Percentiles rank a stretch among this genome's conserved stretches.
Evolutionary conservation across 192 early-diverging fungal species (phyloP).

Genomic region (Linnemannia exigua): DNA sequence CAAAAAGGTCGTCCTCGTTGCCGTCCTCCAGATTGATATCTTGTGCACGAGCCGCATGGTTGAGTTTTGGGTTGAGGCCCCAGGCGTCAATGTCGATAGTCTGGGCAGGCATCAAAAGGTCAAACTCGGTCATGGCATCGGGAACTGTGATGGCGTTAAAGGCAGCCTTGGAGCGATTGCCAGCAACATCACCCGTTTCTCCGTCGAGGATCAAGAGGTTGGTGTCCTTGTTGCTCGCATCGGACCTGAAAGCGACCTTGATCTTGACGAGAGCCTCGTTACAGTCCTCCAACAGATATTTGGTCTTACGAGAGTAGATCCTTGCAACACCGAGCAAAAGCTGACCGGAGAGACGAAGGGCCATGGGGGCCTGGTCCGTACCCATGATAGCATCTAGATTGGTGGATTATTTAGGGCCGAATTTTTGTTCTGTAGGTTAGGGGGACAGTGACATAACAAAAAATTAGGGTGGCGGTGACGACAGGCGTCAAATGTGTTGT

Average conservation of each 20-base stretch:
- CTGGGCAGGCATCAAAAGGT: conserved; percentile 86
- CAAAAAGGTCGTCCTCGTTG: conserved; percentile 23
- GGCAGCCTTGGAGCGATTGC: conserved; percentile 75
- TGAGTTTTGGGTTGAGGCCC: conserved; percentile 47
- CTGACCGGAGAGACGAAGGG: conserved; percentile 96
- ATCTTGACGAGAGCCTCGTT: conserved; percentile 96
- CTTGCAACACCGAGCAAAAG: conserved; percentile 94
- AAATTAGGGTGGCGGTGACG: neutral
- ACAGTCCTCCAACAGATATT: conserved; percentile 97
- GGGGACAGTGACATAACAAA: neutral
- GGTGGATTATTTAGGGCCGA: conserved; percentile 2
- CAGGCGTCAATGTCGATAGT: conserved; percentile 45
- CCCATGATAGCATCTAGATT: conserved; percentile 83
- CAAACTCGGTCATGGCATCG: conserved; percentile 91
- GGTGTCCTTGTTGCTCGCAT: conserved; percentile 80
- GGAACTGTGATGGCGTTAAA: conserved; percentile 90
- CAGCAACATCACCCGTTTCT: conserved; percentile 81
- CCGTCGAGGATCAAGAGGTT: conserved; percentile 44
- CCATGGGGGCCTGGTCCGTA: conserved; percentile 87
- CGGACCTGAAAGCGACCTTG: conserved; percentile 78
- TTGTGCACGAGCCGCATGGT: conserved; percentile 72
- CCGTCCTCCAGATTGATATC: conserved; percentile 72
- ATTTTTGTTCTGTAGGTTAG: conserved; percentile 7
- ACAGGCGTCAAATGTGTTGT: conserved; percentile 6
- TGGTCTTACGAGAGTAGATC: conserved; percentile 97